A percentile compares a stretch with the other conserved stretches of the same genome.
Conservation (phyloP, 352 stramenopile genomes). For the Pythium rhizo-oryzae region DNA sequence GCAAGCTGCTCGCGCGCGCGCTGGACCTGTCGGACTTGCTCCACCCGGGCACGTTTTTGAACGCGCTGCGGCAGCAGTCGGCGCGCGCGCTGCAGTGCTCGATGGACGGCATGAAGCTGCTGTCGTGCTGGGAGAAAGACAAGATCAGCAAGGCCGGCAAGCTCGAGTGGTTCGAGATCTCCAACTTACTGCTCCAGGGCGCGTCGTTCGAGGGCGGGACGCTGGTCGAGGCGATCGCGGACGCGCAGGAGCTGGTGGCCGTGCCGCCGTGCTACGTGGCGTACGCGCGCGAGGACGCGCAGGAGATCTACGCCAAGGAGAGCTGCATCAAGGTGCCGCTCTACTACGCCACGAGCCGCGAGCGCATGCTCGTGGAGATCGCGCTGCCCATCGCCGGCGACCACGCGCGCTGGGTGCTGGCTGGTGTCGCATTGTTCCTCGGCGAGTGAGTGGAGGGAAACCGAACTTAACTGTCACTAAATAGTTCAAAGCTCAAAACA, state of each 20-base stretch:
- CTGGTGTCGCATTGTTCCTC: constrained; percentile 84
- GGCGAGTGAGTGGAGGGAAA: constrained; percentile 45
- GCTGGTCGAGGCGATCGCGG: constrained; percentile 76
- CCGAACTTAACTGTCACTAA: constrained; percentile 23
- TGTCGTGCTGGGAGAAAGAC: constrained; percentile 90
- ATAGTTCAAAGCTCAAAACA: constrained; percentile 4
- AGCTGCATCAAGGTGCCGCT: constrained; percentile 75
- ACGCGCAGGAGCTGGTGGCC: constrained; percentile 82
- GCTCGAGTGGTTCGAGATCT: constrained; percentile 85
- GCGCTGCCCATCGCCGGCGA: constrained; percentile 76
- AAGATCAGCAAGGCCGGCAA: constrained; percentile 33
- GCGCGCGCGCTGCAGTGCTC: constrained; percentile 80
- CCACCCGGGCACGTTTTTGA: constrained; percentile 94
- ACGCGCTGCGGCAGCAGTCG: constrained; percentile 92
- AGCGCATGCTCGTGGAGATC: constrained; percentile 84
- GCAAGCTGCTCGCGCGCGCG: constrained; percentile 70
- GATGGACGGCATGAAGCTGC: constrained; percentile 91
- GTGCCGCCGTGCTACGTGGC: constrained; percentile 85
- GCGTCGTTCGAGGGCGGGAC: constrained; percentile 83
- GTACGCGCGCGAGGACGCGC: constrained; percentile 75
- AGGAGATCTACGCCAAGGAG: constrained; percentile 78
- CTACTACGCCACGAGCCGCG: constrained; percentile 78
- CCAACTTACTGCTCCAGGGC: constrained; percentile 83
- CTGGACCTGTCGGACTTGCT: constrained; percentile 92
- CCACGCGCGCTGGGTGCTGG: constrained; percentile 75